These are phyloP conservation scores for Asterochloris sp. DNA, from an alignment of 139 green algal species.

Conservation along the genomic window DNA sequence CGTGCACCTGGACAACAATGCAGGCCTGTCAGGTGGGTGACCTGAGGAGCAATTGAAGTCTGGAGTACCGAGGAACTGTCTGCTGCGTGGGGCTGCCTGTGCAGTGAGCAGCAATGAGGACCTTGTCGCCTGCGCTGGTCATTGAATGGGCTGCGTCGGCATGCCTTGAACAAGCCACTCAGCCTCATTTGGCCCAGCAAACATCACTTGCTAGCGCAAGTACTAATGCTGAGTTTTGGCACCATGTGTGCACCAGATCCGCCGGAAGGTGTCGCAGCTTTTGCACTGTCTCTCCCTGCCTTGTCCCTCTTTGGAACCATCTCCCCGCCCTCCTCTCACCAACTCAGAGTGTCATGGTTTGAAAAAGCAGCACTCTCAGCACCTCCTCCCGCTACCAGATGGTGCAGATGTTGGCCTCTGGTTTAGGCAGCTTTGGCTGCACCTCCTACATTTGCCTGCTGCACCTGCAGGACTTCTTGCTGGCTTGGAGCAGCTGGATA, in stretches of 20 bases:
- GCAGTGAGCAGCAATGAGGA: background rate
- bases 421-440: background rate
- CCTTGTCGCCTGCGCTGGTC: background rate
- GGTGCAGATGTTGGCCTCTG: background rate
- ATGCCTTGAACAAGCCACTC: background rate
- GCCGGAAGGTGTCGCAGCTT: background rate
- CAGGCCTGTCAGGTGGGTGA: background rate
- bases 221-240: background rate
- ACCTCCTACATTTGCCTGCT: background rate
- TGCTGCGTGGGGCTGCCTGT: no score
- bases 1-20: constrained; percentile 6
- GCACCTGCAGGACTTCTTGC: background rate
- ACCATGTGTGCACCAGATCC: no score
- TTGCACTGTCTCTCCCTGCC: background rate
- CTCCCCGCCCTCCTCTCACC: background rate
- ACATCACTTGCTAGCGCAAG: background rate
- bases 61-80: no score
- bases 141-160: background rate
- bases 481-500: constrained; percentile 2
- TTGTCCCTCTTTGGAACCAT: background rate
- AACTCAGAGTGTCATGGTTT: background rate
- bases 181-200: background rate
- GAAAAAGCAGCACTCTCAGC: background rate
- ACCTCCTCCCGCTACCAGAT: background rate
- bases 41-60: no score